Conservation (phyloP, 2,329 filamentous ascomycete species). For the Phyllosticta citrichinensis region DNA sequence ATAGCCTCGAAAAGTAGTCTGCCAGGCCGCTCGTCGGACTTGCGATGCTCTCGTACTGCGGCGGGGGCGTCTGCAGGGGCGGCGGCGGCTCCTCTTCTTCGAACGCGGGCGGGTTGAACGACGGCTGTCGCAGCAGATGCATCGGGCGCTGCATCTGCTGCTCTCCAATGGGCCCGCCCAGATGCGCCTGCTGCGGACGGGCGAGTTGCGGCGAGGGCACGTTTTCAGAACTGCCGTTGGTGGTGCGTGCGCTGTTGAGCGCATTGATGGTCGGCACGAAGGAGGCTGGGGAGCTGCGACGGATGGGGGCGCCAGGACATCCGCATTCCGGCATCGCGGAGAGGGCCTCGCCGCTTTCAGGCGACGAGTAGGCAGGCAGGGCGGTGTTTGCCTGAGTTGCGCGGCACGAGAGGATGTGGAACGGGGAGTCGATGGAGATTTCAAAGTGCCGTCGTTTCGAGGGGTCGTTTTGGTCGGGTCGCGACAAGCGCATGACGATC, state of each 20-base stretch:
- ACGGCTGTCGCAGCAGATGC: slow-evolving; percentile 71
- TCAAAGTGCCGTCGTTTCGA: slow-evolving; percentile 80
- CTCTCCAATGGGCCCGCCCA: slow-evolving; percentile 34
- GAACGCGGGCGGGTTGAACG: slow-evolving; percentile 80
- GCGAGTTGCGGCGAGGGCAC: slow-evolving; percentile 38
- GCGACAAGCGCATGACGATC: slow-evolving; percentile 89
- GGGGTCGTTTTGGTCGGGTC: slow-evolving; percentile 67
- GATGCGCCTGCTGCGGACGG: slow-evolving; percentile 38
- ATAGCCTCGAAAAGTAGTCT: slow-evolving; percentile 78
- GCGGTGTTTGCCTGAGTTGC: slow-evolving; percentile 86
- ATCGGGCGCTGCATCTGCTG: slow-evolving; percentile 57
- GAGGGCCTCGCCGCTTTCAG: slow-evolving; percentile 29
- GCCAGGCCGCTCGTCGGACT: slow-evolving; percentile 61
- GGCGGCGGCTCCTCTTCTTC: slow-evolving; percentile 71
- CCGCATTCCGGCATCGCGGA: slow-evolving; percentile 44
- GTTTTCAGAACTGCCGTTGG: slow-evolving; percentile 17
- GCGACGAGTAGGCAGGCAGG: slow-evolving; percentile 67
- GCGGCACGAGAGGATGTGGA: slow-evolving; percentile 85
- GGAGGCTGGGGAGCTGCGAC: slow-evolving; percentile 39
- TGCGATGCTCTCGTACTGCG: slow-evolving; percentile 71
- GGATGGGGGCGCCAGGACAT: slow-evolving; percentile 54
- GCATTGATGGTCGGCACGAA: slow-evolving; percentile 50
- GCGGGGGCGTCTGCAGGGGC: slow-evolving; percentile 68
- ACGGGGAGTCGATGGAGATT: slow-evolving; percentile 91
- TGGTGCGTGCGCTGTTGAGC: slow-evolving; percentile 29